Evolutionary conservation across 257 asterid species (phyloP).

Genomic region (Nicotiana paniculata): DNA sequence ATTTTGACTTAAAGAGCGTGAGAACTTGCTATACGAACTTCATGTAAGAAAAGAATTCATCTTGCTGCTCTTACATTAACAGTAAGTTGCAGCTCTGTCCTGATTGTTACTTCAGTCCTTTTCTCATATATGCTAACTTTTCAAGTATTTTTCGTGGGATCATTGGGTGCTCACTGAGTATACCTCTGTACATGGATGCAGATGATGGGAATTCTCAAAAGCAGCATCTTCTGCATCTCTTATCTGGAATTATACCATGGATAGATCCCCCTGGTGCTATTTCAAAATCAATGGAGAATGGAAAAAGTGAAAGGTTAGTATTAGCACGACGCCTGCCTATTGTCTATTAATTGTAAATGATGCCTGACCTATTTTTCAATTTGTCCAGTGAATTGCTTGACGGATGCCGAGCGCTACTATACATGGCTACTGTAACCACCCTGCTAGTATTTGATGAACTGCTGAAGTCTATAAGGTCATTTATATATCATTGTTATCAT

Average conservation of each 20-base stretch:
- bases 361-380: constrained; percentile 25
- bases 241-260: constrained; percentile 78
- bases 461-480: constrained; percentile 71
- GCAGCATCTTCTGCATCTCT: constrained; percentile 77
- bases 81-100: neutral
- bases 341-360: constrained; percentile 3
- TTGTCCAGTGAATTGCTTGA: constrained; percentile 82
- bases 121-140: neutral
- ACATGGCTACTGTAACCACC: constrained; percentile 73
- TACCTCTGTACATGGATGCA: constrained; percentile 16
- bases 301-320: constrained; percentile 85
- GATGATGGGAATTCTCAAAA: constrained; percentile 67
- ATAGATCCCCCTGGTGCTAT: constrained; percentile 84
- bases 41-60: neutral
- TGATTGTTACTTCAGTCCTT: constrained; percentile 1
- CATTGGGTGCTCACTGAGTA: neutral
- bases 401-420: constrained; percentile 90
- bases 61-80: neutral
- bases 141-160: neutral
- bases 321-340: neutral
- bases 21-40: neutral
- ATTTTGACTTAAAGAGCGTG: neutral
- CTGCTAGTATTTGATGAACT: constrained; percentile 76
- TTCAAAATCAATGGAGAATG: constrained; percentile 60
- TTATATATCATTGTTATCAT: neutral